Evolutionary conservation across 1,139 yeast species (phyloP), one percentile per base, ranked within the genome.

Genomic region (Kluyveromyces marxianus): DNA sequence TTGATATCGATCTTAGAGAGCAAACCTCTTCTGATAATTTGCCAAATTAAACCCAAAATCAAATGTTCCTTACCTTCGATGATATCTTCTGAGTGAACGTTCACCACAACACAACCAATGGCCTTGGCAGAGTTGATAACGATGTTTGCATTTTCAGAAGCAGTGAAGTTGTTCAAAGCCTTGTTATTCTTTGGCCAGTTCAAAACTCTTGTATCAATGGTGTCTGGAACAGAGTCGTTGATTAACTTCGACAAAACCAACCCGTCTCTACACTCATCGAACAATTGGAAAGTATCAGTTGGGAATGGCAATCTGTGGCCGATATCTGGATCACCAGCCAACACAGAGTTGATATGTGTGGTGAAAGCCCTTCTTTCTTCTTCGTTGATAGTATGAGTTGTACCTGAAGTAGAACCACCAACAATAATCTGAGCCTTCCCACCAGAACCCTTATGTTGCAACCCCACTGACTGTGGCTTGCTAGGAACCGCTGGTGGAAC

Each of bases 81-180:
- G 50, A 92, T 87, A 67, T 92, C 97, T 65, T 92, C 97, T 3
- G 97, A 86, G 59, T 92, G 97, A 43, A 92, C 97, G 64, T 92
- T 92, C 44, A 94, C 97, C 43, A 92, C 98, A 46, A 92, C 87
- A 74, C 97, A 92, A 25, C 97, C 98, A 68, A 92, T 92, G 46
- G 97, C 98, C 71, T 92, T 92, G 36, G 98, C 98, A 3, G 98
- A 92, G 66, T 92, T 92, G 68, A 92, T 87, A 39, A 92, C 98
- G 56, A 92, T 90, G 68, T 92, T 92, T 45, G 98, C 97, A 68
- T 92, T 92, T 70, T 92, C 99, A 51, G 87, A 79, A 83, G 94
- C 90, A 56, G 90, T 95, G 73, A 92, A 92, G 62, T 88, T 88
- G 73, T 94, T 92, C 63, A 92, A 76, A n/a, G 76, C 70, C 69